A percentile compares a stretch with the other conserved stretches of the same genome.
Evolutionary conservation across 306 rosid species (phyloP).

Genomic region (Clitoria ternatea): DNA sequence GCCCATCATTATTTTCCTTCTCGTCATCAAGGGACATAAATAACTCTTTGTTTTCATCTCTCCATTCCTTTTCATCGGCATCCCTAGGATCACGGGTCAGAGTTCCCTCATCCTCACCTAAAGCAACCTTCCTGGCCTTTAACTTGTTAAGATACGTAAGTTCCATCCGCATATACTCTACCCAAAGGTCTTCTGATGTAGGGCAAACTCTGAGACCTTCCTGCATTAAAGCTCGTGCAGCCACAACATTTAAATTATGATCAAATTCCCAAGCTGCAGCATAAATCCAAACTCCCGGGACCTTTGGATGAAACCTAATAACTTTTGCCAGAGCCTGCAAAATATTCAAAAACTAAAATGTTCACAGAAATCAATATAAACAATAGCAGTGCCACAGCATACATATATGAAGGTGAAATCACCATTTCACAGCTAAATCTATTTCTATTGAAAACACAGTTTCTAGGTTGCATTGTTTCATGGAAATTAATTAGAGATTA

Average conservation of each 20-base stretch:
- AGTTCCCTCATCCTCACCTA: slow-evolving; percentile 77
- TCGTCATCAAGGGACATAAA: slow-evolving; percentile 63
- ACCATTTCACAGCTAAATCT: too few species aligned
- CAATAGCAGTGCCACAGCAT: too few species aligned
- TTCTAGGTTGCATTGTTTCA: too few species aligned
- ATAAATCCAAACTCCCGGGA: slow-evolving; percentile 81
- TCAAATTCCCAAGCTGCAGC: slow-evolving; percentile 99
- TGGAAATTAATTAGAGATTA: not conserved
- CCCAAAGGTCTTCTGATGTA: slow-evolving; percentile 82
- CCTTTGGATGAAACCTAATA: slow-evolving; percentile 79
- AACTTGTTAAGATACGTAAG: slow-evolving; percentile 75
- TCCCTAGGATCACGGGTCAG: slow-evolving; percentile 33
- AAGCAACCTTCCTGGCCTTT: slow-evolving; percentile 85
- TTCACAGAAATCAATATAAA: not conserved
- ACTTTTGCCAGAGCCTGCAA: slow-evolving; percentile 70
- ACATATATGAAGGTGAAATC: too few species aligned
- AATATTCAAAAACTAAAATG: not conserved
- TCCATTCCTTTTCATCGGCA: slow-evolving; percentile 64
- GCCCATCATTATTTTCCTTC: slow-evolving; percentile 30
- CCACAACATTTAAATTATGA: slow-evolving; percentile 61
- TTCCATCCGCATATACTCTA: slow-evolving; percentile 90
- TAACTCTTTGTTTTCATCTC: slow-evolving; percentile 66
- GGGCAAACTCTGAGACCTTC: slow-evolving; percentile 75
- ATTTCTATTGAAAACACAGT: too few species aligned
- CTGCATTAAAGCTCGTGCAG: slow-evolving; percentile 86